These are phyloP conservation scores for Bondarzewia mesenterica DNA, from an alignment of 1,284 basidiomycete species.

Conservation along the genomic window DNA sequence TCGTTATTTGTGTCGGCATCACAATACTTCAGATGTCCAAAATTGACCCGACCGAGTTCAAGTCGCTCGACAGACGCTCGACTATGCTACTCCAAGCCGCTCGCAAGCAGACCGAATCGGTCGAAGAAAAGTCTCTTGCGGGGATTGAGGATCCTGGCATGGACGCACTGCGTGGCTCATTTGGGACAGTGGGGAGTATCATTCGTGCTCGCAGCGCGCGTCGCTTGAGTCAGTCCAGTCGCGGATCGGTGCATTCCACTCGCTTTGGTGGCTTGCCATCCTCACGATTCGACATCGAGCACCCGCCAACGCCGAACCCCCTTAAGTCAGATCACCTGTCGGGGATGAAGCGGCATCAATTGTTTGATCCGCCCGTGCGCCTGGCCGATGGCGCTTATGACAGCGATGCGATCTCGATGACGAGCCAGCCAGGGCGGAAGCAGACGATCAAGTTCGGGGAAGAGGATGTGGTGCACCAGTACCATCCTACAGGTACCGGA, in stretches of 20 bases:
- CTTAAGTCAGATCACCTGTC: slow-evolving; percentile 18
- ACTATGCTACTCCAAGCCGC: slow-evolving; percentile 82
- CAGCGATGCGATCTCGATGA: slow-evolving; percentile 22
- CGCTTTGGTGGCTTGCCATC: slow-evolving; percentile 8
- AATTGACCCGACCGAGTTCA: slow-evolving; percentile 71
- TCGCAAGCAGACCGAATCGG: slow-evolving; percentile 50
- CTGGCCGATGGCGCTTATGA: slow-evolving; percentile 14
- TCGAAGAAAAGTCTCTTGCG: slow-evolving; percentile 50
- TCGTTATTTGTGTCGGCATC: slow-evolving; percentile 86
- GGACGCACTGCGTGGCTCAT: slow-evolving; percentile 83
- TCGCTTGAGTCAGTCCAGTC: slow-evolving; percentile 53
- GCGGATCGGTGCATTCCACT: slow-evolving; percentile 16
- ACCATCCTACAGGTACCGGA: slow-evolving; percentile 39
- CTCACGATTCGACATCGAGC: neutral
- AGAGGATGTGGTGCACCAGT: slow-evolving; percentile 67
- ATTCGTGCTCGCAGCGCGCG: slow-evolving; percentile 72
- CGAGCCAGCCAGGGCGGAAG: slow-evolving; percentile 30
- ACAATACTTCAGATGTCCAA: slow-evolving; percentile 96
- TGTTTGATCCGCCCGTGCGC: slow-evolving; percentile 70
- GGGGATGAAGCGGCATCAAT: slow-evolving; percentile 64
- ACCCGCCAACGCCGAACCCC: neutral
- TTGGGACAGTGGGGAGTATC: slow-evolving; percentile 83
- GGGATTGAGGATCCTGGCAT: slow-evolving; percentile 76
- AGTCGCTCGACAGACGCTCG: slow-evolving; percentile 73
- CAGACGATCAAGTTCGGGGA: slow-evolving; percentile 71